Conservation (phyloP, 164 flowering plant species). For the Macadamia tetraphylla region DNA sequence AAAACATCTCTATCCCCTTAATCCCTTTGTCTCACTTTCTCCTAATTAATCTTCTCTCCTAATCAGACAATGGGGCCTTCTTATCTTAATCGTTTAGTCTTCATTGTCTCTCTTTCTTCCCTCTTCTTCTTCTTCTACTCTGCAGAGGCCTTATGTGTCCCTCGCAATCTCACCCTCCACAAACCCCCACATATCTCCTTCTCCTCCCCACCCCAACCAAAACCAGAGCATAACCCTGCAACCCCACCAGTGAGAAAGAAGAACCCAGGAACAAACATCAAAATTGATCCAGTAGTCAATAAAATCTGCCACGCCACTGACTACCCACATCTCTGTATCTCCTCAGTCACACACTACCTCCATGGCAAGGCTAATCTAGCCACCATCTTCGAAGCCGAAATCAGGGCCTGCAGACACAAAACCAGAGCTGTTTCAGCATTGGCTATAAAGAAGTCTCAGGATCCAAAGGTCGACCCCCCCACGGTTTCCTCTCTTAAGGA, state of each 20-base stretch:
- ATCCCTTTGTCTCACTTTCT: neutral
- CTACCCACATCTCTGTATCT: constrained; percentile 20
- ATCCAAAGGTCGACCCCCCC: neutral
- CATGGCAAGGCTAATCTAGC: constrained; percentile 3
- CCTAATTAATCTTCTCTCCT: neutral
- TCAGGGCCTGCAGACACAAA: constrained; percentile 10
- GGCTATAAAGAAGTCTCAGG: neutral
- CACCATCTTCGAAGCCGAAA: constrained; percentile 9
- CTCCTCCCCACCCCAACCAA: too few relatives aligned
- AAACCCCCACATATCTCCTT: neutral
- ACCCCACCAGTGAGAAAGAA: too few relatives aligned
- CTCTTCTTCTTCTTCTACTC: constrained; percentile 11
- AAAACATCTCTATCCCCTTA: neutral
- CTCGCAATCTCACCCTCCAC: constrained; percentile 3
- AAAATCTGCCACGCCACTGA: constrained; percentile 23
- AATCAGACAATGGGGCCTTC: constrained; percentile 9
- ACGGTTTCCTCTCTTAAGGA: neutral
- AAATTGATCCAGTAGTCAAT: constrained; percentile 2
- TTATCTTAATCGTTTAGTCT: neutral
- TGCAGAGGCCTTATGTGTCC: constrained; percentile 17
- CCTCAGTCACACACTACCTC: constrained; percentile 19
- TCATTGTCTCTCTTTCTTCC: constrained; percentile 8
- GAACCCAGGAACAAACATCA: too few relatives aligned
- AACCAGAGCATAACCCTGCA: too few relatives aligned
- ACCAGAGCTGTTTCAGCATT: constrained; percentile 2